These are phyloP conservation scores for Friedmanniomyces endolithicus DNA, from an alignment of 495 filamentous ascomycete species.

Conservation along the genomic window DNA sequence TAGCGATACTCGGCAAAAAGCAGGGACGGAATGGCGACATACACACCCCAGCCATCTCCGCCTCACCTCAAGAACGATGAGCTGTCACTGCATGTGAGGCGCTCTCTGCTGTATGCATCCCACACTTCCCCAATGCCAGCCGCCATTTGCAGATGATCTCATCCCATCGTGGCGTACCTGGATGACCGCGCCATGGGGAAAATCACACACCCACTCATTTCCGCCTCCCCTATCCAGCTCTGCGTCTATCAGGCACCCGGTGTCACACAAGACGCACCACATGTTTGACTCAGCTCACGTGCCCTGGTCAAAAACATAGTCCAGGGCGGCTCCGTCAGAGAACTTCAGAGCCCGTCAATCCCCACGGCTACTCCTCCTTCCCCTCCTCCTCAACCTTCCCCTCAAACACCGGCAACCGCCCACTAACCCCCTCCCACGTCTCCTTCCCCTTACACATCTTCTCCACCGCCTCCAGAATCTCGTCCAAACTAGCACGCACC, in stretches of 20 bases:
- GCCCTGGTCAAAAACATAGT: not conserved
- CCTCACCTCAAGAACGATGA: not conserved
- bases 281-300: not conserved
- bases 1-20: not conserved
- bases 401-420: conserved; percentile 53
- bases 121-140: not conserved
- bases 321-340: no score
- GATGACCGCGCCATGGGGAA: not conserved
- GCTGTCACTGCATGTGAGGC: not conserved
- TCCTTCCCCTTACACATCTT: conserved; percentile 49
- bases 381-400: conserved; percentile 41
- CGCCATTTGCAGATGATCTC: not conserved
- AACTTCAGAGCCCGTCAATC: not conserved
- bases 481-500: conserved; percentile 53
- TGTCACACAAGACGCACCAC: not conserved
- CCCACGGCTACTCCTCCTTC: not conserved
- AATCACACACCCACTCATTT: not conserved
- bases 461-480: conserved; percentile 49
- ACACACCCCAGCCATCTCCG: not conserved
- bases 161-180: not conserved
- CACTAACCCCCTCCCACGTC: conserved; percentile 50
- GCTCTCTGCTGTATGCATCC: not conserved
- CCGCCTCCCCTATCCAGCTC: not conserved
- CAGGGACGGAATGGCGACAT: not conserved
- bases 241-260: not conserved